Base-by-base conservation (phyloP, 805 yeast genomes). In the Candida pseudofarinosa region DNA sequence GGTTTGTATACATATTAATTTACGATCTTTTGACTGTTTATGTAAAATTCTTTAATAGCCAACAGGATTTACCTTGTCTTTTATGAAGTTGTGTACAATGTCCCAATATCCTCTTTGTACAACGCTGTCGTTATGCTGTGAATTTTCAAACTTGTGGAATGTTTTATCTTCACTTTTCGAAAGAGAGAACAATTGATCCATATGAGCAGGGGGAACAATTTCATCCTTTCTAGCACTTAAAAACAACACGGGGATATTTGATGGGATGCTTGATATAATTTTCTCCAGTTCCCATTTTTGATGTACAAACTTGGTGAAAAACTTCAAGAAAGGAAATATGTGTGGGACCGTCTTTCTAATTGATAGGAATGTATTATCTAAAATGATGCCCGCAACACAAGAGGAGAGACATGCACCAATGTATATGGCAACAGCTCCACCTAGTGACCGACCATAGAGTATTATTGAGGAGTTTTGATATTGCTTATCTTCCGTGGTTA, bases 401-500 rank as follows among this genome's bases (percentile, higher is more conserved):
- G 62, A 53, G 2, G 80, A 68, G 53, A 73, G 76, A 17, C 72
- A 73, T 2, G 88, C 72, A 0, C 93, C 89, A 41, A 88, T 76
- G 63, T 88, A 85, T 15, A 89, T 77, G 5, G 95, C 88, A 30
- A 87, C 96, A 0, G 98, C 99, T 3, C 98, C 98, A 30, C 99
- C 99, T 10, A 91, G 67, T 7, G 96, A 87, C 39, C 97, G 73
- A 1, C 98, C 98, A 58, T 89, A 89, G 7, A 89, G 68, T 0
- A 88, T 66, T 2, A 90, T 47, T 8, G 80, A 65, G 1, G 84
- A 72, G 39, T 69, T 60, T 38, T 69, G 64, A 42, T 81, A 72
- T 47, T 75, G 81, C 10, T 67, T 65, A 52, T 85, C 83, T 1
- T 69, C 61, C 1, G 55, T 41, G 6, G 63, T 53, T n/a, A 91